A percentile compares a stretch with the other conserved stretches of the same genome.
These are phyloP conservation scores for Coriolopsis trogii DNA, from an alignment of 1,284 basidiomycete species.

Conservation along the genomic window DNA sequence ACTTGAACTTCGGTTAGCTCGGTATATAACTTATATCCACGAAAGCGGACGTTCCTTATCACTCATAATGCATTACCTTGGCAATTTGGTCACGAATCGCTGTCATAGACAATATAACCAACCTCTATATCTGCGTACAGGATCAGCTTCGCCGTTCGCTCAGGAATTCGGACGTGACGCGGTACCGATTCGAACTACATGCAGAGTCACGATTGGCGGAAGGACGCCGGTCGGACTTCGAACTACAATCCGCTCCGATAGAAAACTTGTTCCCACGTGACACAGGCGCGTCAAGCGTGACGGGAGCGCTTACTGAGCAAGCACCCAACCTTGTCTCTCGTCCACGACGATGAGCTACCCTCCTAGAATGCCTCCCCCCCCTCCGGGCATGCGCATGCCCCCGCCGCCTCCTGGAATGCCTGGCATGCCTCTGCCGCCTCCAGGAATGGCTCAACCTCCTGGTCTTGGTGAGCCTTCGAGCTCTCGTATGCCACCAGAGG, in stretches of 20 bases:
- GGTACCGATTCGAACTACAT: too few relatives aligned
- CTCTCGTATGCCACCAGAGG: constrained; percentile 74
- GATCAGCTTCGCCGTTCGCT: too few relatives aligned
- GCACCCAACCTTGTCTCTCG: constrained; percentile 21
- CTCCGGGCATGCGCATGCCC: constrained; percentile 60
- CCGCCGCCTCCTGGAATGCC: constrained; percentile 60
- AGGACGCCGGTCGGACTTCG: constrained; percentile 1
- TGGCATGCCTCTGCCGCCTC: constrained; percentile 57
- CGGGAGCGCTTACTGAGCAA: constrained; percentile 17
- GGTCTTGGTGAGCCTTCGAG: constrained; percentile 45
- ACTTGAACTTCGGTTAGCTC: too few relatives aligned
- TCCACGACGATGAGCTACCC: constrained; percentile 37
- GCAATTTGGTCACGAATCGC: too few relatives aligned
- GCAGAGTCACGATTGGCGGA: too few relatives aligned
- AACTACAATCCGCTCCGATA: not conserved
- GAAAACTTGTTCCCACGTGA: constrained; percentile 10
- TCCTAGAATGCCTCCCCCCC: constrained; percentile 35
- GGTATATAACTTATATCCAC: too few relatives aligned
- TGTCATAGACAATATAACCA: too few relatives aligned
- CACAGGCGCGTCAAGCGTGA: constrained; percentile 15
- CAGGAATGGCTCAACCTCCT: constrained; percentile 43
- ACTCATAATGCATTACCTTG: too few relatives aligned
- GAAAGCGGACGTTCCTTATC: too few relatives aligned
- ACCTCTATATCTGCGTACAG: too few relatives aligned
- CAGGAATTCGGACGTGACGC: too few relatives aligned